Percentiles rank a stretch among this genome's conserved stretches.
phyloP scores from a whole-genome alignment of 176 grass and related monocot genomes.

The Carex cristatella region DNA sequence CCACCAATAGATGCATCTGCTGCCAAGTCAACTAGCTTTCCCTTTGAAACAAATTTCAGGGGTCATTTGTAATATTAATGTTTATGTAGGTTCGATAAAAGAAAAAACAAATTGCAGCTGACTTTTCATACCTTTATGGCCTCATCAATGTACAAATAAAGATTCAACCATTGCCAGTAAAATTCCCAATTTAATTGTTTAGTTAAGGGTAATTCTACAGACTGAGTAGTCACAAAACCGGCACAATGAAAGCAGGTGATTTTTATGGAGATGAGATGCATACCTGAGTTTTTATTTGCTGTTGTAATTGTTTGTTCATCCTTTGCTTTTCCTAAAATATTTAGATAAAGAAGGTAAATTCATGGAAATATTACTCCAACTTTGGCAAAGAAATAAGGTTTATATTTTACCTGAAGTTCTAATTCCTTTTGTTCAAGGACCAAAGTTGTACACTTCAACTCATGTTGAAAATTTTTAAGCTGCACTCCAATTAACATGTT shows the following conservation, averaged over 20 bases:
- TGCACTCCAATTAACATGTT: constrained; percentile 34
- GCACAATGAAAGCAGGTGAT: not conserved
- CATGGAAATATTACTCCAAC: not conserved
- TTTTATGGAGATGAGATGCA: not conserved
- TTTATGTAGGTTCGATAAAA: not conserved
- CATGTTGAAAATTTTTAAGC: constrained; percentile 56
- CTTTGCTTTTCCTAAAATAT: constrained; percentile 14
- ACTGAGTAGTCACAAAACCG: not conserved
- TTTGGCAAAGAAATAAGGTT: not conserved
- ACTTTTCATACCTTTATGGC: not conserved
- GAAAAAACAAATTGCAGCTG: not conserved
- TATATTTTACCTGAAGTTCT: constrained; percentile 32
- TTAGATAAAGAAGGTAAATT: not conserved
- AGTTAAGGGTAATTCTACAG: not conserved
- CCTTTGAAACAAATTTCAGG: constrained; percentile 2
- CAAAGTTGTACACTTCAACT: constrained; percentile 38
- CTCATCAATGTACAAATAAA: not conserved
- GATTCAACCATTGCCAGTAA: not conserved
- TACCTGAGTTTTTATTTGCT: constrained; percentile 7
- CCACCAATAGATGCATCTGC: constrained; percentile 9
- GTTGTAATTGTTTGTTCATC: constrained; percentile 13
- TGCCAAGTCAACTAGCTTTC: constrained; percentile 6
- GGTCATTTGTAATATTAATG: not conserved
- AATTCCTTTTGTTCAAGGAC: constrained; percentile 36
- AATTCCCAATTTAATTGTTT: not conserved